Evolutionary conservation across 1,284 basidiomycete genomes (phyloP), one percentile per base, ranked within the genome.

Genomic region (Malassezia sp.): DNA sequence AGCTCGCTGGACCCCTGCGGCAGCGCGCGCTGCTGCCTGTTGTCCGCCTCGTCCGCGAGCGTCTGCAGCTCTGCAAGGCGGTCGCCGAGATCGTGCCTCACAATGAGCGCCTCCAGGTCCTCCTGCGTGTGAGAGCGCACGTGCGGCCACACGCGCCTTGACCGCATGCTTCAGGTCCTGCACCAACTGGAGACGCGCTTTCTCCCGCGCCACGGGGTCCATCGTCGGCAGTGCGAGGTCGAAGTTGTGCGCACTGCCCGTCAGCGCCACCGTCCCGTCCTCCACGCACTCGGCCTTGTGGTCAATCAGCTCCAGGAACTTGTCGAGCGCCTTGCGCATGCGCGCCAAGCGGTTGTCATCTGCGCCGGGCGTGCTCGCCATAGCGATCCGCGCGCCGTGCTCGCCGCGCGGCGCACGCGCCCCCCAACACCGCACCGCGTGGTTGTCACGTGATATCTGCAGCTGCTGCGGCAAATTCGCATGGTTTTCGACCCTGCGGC

Each of bases 291-390:
- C 56, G 0, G 59, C 61, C n/a, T 56, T 55, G 23, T 59, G 45
- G 21, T 61, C 59, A 29, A 63, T 59, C 6, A 63, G 46, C 18
- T 57, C 55, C 17, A 63, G 45, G 45, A 63, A 63, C 22, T 57
- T 57, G 28, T 44, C 52, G 9, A 63, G 55, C 8, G 61, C 59
- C 33, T 52, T 48, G 6, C 59, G 52, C 20, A 63, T 55, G 8
- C 59, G 56, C 12, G 56, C 52, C n/a, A 63, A 42, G 5, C 61
- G 47, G 1, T 55, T 49, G 23, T 54, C 55, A n/a, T 4, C 22
- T 27, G 5, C 9, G 21, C 36, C 45, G 2, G 20, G 5, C 45
- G 24, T n/a, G 31, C 34, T 27, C 8, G 33, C 42, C n/a, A 10
- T 14, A 18, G 20, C 38, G 12, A 20, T 18, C 10, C n/a, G 20